Base-by-base conservation (phyloP, 1,284 basidiomycete genomes). In the Cryptococcus sp. region DNA sequence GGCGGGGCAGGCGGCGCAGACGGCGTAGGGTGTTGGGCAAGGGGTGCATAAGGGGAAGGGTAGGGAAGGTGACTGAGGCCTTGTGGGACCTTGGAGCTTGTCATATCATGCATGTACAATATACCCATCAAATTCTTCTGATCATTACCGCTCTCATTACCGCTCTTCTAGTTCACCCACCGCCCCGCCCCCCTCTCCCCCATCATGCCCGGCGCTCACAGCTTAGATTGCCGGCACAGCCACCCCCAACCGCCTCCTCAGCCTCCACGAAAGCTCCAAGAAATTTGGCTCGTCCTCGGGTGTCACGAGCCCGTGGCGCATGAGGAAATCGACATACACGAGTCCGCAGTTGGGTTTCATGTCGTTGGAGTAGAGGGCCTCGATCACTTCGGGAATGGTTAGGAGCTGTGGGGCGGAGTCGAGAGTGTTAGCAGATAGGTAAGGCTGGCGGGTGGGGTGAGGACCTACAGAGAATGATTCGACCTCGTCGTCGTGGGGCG, bases 401-500 rank as follows among this genome's bases (percentile, higher is more conserved):
- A 71, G 49, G 28, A 76, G 67, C 75, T 77, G 57, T 5, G 11
- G 21, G 9, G n/a, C 15, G 46, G 24, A 3, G 9, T 33, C 11
- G 16, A 33, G 20, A 47, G 46, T 45, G 16, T 7, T 5, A 24
- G 39, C 51, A 37, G 42, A 37, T 6, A 23, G 42, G 28, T 23
- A n/a, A 23, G 18, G 18, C 21, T 36, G 18, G 33, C 2, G 46
- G 13, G 44, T 13, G 18, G 4, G 23, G 38, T 13, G 13, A 21
- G 13, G 11, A 62, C 70, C 56, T 49, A 75, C 70, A 18, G 61
- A 57, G 28, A 65, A 65, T 87, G 85, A 87, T 70, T 96, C 91
- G 4, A 97, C 94, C 73, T 98, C 95, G 35, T 89, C 92, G 64
- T 98, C 95, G 39, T 85, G 80, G 0, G 93, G 93, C 47, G 80